Percentiles rank a stretch among this genome's conserved stretches.
Conservation (phyloP, 2,329 filamentous ascomycete species). For the Hirsutella minnesotensis region DNA sequence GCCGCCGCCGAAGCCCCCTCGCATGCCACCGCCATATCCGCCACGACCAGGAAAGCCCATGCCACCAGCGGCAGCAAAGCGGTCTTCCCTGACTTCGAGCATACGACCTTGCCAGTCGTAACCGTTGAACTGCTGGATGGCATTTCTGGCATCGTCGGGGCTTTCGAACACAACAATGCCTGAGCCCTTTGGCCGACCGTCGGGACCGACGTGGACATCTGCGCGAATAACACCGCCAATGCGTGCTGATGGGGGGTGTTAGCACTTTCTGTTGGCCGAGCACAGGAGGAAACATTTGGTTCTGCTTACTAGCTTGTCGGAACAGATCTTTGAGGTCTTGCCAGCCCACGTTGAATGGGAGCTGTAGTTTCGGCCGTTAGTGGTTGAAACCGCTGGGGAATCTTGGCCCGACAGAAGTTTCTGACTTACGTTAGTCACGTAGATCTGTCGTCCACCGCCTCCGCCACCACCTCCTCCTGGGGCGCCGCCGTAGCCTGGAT, state of each 20-base stretch:
- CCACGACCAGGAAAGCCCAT: conserved; percentile 46
- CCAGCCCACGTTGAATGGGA: conserved; percentile 96
- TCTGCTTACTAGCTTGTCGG: conserved; percentile 80
- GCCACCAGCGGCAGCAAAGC: conserved; percentile 62
- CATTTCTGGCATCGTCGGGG: conserved; percentile 86
- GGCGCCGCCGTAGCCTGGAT: conserved; percentile 40
- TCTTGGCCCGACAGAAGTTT: not conserved
- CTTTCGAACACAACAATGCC: conserved; percentile 96
- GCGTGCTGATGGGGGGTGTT: conserved; percentile 24
- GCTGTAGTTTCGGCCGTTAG: conserved; percentile 39
- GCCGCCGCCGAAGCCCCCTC: conserved; percentile 47
- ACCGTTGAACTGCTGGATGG: conserved; percentile 95
- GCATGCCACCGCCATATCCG: conserved; percentile 45
- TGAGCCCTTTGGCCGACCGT: conserved; percentile 90
- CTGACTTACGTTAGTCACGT: conserved; percentile 89
- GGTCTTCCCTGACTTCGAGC: conserved; percentile 91
- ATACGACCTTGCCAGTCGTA: conserved; percentile 95
- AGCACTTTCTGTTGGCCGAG: conserved; percentile 3
- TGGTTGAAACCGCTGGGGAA: not conserved
- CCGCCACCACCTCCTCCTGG: conserved; percentile 40
- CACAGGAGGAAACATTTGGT: not conserved
- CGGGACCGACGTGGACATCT: conserved; percentile 84
- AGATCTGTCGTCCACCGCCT: conserved; percentile 72
- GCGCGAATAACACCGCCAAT: conserved; percentile 80
- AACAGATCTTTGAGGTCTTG: conserved; percentile 98